Base-by-base conservation (phyloP, 345 rosid species). In the Draba incana region DNA sequence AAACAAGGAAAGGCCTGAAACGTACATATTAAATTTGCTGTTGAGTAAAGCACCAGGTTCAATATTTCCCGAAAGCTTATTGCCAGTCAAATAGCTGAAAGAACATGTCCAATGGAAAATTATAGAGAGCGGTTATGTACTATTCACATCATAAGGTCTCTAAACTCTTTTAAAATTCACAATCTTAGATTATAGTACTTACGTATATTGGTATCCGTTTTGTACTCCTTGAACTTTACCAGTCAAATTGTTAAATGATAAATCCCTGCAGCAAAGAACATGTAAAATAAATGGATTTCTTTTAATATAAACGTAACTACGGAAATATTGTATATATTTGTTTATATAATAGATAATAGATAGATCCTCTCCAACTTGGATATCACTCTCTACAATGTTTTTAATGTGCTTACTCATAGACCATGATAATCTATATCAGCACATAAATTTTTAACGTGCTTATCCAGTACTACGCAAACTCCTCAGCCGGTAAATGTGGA, bases 41-140 rank as follows among this genome's bases (percentile, higher is more conserved):
- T 47, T 54, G 38, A 54, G 10, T 4, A 63, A 71, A 8, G 10
- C 54, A 9, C 62, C 50, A 33, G 69, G 24, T 37, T 7, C 56
- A 30, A 45, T 7, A 20, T 44, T n/a, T 54, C 76, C 75, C 0
- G 70, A 52, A 24, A 71, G 56, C 76, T 45, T 54, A 10, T 71
- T 71, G 35, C 47, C 42, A 45, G 46, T 71, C 57, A 71, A 55
- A 63, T 63, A 71, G 69, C 76, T 71, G 4, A 3, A 52, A 62
- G 10, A 27, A 52, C 42, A 70, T 35, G 39, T 35, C 3, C 10
- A 35, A 35, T 35, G 10, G 10, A 8, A 35, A 8, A 8, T 35
- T 35, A 35, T 35, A 35, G 3, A 35, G 39, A 35, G 2, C 8
- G 10, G 8, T 35, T 35, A 3, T 35, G 3, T 35, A 35, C 3